Conservation (phyloP, 2,329 filamentous ascomycete species). For the Penicillium sp. region DNA sequence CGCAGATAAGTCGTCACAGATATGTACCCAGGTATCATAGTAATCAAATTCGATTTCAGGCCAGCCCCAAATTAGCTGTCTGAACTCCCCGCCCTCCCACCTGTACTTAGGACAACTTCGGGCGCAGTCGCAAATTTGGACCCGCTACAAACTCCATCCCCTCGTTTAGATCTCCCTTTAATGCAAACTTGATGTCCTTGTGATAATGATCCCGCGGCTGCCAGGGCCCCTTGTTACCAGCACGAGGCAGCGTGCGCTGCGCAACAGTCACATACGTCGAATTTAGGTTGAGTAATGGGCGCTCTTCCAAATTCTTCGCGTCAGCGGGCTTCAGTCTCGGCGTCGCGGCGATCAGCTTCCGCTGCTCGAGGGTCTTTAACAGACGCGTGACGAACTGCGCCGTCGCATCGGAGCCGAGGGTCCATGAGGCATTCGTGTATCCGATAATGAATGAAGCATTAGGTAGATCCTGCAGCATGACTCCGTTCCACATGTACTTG, state of each 20-base stretch:
- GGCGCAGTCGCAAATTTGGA: conserved; percentile 21
- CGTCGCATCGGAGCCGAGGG: conserved; percentile 50
- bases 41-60: background rate
- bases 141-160: conserved; percentile 37
- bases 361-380: conserved; percentile 38
- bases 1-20: background rate
- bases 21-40: conserved; percentile 4
- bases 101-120: conserved; percentile 13
- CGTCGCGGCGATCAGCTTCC: conserved; percentile 31
- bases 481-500: conserved; percentile 50
- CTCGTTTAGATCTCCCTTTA: conserved; percentile 40
- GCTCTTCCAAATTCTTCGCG: conserved; percentile 29
- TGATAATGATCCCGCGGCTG: conserved; percentile 44
- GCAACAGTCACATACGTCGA: conserved; percentile 48
- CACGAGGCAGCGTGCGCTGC: conserved; percentile 40
- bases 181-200: conserved; percentile 45
- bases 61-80: background rate
- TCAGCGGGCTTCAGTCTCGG: conserved; percentile 32
- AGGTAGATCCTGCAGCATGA: conserved; percentile 51
- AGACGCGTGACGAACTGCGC: conserved; percentile 45
- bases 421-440: conserved; percentile 52
- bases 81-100: too few species aligned
- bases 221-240: conserved; percentile 47
- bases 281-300: conserved; percentile 42
- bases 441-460: conserved; percentile 49